phyloP scores from a whole-genome alignment of 306 rosid genomes.

The Quercus wislizeni region DNA sequence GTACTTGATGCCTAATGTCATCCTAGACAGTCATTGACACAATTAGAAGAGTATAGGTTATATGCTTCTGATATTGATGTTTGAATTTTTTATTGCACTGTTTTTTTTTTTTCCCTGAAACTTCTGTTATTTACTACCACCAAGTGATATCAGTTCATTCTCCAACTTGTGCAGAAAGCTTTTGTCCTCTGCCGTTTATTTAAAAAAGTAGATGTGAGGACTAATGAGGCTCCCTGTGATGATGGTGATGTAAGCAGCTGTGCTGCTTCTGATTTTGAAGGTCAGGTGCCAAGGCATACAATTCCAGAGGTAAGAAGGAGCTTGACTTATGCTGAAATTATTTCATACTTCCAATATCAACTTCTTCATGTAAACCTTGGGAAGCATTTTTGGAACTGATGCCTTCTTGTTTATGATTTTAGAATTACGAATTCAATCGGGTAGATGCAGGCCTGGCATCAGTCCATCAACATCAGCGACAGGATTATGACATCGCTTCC shows the following conservation, averaged over 20 bases:
- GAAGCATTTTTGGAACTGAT: conserved; percentile 13
- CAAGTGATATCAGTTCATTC: conserved; percentile 1
- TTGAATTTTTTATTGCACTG: not conserved
- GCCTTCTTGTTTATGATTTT: conserved; percentile 8
- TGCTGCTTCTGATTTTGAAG: conserved; percentile 16
- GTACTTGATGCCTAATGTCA: not conserved
- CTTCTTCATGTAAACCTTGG: not conserved
- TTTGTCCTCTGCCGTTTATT: conserved; percentile 51
- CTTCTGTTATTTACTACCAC: not conserved
- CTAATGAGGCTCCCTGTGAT: not conserved
- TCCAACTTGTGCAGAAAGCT: conserved; percentile 36
- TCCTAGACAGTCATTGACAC: not conserved
- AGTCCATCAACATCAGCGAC: not conserved
- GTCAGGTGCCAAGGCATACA: not conserved
- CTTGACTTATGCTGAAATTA: not conserved
- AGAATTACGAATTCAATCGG: not conserved
- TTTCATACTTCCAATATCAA: not conserved
- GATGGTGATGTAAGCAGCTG: conserved; percentile 33
- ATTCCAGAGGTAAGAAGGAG: conserved; percentile 36
- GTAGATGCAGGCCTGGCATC: not conserved
- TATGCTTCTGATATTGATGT: conserved; percentile 7
- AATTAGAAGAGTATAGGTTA: not conserved
- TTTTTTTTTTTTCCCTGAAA: conserved; percentile 3
- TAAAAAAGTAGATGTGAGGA: conserved; percentile 17
- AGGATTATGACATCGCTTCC: not conserved